Conservation (phyloP, 2,329 filamentous ascomycete genomes). For the Trichoderma breve region DNA sequence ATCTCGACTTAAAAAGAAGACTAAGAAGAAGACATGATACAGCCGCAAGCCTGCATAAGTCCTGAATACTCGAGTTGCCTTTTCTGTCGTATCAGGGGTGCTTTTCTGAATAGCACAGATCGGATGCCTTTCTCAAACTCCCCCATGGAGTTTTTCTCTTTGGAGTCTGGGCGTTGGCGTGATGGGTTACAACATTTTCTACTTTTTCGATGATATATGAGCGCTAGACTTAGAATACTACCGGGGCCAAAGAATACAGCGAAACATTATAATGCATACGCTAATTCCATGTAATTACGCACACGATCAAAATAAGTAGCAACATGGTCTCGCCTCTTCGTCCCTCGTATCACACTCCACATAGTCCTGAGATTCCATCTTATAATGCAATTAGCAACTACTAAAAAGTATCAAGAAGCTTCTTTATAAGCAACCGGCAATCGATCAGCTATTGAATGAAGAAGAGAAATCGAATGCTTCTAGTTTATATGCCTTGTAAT, state of each 20-base stretch:
- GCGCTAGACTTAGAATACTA: slow-evolving; percentile 27
- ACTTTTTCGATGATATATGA: slow-evolving; percentile 45
- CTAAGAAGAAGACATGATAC: slow-evolving; percentile 36
- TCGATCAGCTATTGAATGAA: background rate
- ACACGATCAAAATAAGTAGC: background rate
- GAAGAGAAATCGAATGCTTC: background rate
- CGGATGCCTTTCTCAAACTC: background rate
- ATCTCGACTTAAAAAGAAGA: slow-evolving; percentile 39
- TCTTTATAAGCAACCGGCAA: background rate
- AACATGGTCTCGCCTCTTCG: background rate
- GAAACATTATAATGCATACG: slow-evolving; percentile 65
- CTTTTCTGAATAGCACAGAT: background rate
- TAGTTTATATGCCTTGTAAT: background rate
- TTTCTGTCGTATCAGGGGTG: slow-evolving; percentile 52
- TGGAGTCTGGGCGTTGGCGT: slow-evolving; percentile 67
- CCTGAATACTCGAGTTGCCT: slow-evolving; percentile 61
- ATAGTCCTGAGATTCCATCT: background rate
- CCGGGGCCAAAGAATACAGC: slow-evolving; percentile 77
- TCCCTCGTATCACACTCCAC: background rate
- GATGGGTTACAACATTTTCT: slow-evolving; percentile 73
- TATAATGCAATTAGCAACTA: background rate
- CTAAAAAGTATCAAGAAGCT: background rate
- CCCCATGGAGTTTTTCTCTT: slow-evolving; percentile 58
- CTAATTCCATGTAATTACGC: background rate
- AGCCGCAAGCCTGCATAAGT: background rate